Evolutionary conservation across 1,284 basidiomycete genomes (phyloP), one percentile per base, ranked within the genome.

Genomic region (Butyriboletus appendiculatus): DNA sequence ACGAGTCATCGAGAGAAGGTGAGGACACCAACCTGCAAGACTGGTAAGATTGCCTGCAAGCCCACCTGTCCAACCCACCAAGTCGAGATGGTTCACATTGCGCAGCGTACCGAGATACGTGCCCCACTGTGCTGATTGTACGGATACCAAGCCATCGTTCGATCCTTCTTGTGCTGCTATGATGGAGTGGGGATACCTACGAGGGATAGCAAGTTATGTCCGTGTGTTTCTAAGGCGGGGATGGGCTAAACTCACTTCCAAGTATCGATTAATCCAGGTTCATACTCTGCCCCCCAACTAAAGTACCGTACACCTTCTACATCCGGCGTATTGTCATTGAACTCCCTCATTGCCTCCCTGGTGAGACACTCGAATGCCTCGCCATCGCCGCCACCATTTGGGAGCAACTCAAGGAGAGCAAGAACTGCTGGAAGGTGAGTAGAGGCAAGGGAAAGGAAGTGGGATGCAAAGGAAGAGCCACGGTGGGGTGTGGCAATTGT

Each of bases 401-500:
- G 90, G 6, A 95, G 77, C 45, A 93, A 72, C 59, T 95, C 89
- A 41, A 98, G 81, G 14, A 88, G 73, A 8, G 80, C 77, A 30
- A 88, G 75, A 20, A 89, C 79, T 3, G 81, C 82, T 14, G 86
- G 82, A 72, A 90, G 77, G 48, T 78, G 73, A 52, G 78, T 78
- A 4, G 94, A 89, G 11, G 96, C 77, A 40, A 93, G 88, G 24
- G 86, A 80, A 44, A 98, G 84, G 63, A 98, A 89, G 68, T 94
- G 92, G 69, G 96, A 92, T 2, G 96, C 96, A 64, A 98, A 97
- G 1, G 89, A 79, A n/a, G 92, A 94, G 18, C 95, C 95, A 45
- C 90, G 86, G 63, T 98, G 95, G 4, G 95, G 95, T 0, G 92
- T 91, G 20, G 93, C 87, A 66, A 98, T 92, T n/a, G 95, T 97